phyloP scores from a whole-genome alignment of 2,329 filamentous ascomycete species.

The Fusarium burgessii region DNA sequence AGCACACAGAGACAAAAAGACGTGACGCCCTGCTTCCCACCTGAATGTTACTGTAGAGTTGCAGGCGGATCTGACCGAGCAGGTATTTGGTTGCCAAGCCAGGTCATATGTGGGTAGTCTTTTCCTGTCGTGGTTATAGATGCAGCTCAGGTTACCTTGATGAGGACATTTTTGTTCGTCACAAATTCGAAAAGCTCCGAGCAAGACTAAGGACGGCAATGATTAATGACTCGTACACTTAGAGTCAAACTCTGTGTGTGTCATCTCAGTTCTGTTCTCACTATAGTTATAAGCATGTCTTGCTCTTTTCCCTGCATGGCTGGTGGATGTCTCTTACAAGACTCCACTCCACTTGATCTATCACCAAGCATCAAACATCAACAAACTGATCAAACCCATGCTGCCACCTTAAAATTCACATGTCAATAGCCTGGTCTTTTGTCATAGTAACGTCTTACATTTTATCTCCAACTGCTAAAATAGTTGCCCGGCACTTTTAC shows the following conservation, averaged over 20 bases:
- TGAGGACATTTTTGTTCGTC: neutral
- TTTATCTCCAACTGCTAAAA: neutral
- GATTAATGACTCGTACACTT: constrained; percentile 1
- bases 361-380: constrained; percentile 11
- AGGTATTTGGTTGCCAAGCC: neutral
- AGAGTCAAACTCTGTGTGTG: neutral
- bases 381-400: neutral
- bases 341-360: constrained; percentile 12
- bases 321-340: neutral
- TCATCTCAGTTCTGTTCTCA: neutral
- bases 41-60: neutral
- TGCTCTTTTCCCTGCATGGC: neutral
- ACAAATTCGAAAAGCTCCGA: neutral
- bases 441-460: neutral
- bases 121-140: constrained; percentile 6
- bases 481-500: neutral
- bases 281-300: constrained; percentile 12
- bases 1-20: constrained; percentile 4
- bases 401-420: neutral
- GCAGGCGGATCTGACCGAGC: constrained; percentile 13
- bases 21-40: neutral
- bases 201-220: neutral
- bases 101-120: neutral
- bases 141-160: constrained; percentile 10
- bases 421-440: neutral